These are phyloP conservation scores for Stephania yunnanensis DNA, from an alignment of 164 flowering plant genomes.

Conservation along the genomic window DNA sequence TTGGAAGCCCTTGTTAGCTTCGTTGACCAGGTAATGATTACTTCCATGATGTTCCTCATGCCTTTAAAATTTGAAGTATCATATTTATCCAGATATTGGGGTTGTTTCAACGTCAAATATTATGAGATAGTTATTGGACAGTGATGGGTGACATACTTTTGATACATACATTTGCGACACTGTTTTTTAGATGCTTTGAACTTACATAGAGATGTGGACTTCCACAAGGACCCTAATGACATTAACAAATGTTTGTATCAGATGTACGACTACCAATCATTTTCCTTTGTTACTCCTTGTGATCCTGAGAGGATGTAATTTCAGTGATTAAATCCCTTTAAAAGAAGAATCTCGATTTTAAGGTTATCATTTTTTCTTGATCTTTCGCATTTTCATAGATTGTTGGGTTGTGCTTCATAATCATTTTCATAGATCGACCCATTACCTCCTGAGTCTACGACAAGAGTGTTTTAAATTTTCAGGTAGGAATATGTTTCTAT, in stretches of 20 bases:
- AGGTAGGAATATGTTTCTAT: not conserved
- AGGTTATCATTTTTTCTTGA: not conserved
- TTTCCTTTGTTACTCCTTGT: not conserved
- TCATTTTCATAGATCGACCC: not conserved
- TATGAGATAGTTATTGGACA: not conserved
- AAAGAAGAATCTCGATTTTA: not conserved
- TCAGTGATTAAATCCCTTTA: not conserved
- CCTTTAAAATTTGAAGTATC: not conserved
- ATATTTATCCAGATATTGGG: not conserved
- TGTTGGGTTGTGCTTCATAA: not conserved
- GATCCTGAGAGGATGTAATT: not conserved
- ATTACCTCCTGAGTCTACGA: not conserved
- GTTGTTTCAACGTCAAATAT: not conserved
- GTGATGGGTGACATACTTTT: too few species aligned
- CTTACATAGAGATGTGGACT: too few species aligned
- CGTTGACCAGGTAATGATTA: slow-evolving; percentile 56
- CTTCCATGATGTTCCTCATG: not conserved
- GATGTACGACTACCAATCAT: too few species aligned
- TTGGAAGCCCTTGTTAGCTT: slow-evolving; percentile 67
- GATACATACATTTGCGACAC: too few species aligned
- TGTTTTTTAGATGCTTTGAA: too few species aligned
- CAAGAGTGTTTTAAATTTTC: not conserved
- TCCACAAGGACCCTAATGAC: too few species aligned
- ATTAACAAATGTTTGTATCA: too few species aligned
- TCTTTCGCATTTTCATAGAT: not conserved